Base-by-base conservation (phyloP, 352 stramenopile genomes). In the Blastocystis sp. region DNA sequence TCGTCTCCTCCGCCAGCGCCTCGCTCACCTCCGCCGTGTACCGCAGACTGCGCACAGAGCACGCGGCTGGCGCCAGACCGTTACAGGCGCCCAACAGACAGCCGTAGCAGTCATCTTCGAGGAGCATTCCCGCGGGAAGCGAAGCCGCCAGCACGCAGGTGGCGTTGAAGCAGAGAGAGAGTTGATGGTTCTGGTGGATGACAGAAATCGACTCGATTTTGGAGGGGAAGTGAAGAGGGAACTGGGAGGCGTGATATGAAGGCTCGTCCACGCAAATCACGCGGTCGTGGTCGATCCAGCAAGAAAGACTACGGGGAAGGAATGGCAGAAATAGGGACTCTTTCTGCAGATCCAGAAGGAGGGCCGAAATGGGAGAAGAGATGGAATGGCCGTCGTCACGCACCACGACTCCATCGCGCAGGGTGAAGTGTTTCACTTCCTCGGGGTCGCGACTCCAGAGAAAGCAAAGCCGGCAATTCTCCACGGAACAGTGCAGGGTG, bases 191-290 rank as follows among this genome's bases (percentile, higher is more conserved):
- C 6, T 11, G 34, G 42, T 43, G 24, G 28, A 81, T n/a, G 24
- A 81, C 0, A 10, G 34, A 34, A 66, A 81, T 10, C 40, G 28
- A 17, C 21, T 81, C 3, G 19, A 52, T 66, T 17, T 21, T 3
- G 0, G 71, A 66, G n/a, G 19, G 1, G 14, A 21, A 19, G 3
- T 24, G 43, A 65, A 81, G 4, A 19, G 71, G 71, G 28, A 81
- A 81, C 17, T 81, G 71, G 7, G n/a, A 24, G 0, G 52, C 38
- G n/a, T 65, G 71, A 17, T 81, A 81, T 19, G 54, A 66, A 65
- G 71, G 71, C 40, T 81, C 48, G 11, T 19, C 19, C 4, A 81
- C 38, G 10, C 19, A 48, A 2, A 81, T 11, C 28, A 43, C 65
- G 24, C 40, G 34, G 43, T 65, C 48, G 28, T 42, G 43, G 42